Percentiles rank a stretch among this genome's conserved stretches.
Evolutionary conservation across 345 rosid species (phyloP).

Genomic region (Eucalyptus lansdowneana): DNA sequence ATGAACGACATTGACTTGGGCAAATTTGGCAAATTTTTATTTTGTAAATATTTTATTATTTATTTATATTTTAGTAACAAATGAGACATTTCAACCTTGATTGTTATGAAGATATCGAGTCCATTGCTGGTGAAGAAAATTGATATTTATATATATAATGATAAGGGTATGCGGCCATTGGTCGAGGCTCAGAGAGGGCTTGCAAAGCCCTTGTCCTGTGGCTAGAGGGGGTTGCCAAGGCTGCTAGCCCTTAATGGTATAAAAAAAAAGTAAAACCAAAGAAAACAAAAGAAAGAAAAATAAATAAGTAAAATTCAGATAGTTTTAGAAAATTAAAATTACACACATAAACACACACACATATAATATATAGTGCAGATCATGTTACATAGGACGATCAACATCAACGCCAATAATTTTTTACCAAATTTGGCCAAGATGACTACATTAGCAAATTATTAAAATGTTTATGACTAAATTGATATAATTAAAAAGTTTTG

Average conservation of each 20-base stretch:
- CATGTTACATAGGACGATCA: accelerated
- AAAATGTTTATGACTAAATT: neutral
- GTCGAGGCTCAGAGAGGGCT: neutral
- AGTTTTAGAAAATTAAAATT: no score
- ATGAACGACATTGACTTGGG: accelerated
- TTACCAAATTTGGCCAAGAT: neutral
- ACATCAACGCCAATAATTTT: neutral
- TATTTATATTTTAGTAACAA: neutral
- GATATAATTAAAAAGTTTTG: accelerated
- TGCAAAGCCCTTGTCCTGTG: neutral
- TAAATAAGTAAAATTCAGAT: neutral
- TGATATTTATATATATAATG: neutral
- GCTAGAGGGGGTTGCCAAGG: neutral
- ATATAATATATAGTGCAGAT: accelerated
- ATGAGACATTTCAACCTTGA: neutral
- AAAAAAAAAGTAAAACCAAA: neutral
- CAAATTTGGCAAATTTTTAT: neutral
- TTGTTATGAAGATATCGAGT: neutral
- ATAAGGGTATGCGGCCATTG: neutral
- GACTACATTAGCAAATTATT: neutral
- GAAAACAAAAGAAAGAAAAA: neutral
- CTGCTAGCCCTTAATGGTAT: neutral
- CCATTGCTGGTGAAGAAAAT: neutral
- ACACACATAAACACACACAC: neutral
- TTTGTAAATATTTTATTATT: neutral